Conservation (phyloP, 352 stramenopile species). For the Plasmopara viticola region DNA sequence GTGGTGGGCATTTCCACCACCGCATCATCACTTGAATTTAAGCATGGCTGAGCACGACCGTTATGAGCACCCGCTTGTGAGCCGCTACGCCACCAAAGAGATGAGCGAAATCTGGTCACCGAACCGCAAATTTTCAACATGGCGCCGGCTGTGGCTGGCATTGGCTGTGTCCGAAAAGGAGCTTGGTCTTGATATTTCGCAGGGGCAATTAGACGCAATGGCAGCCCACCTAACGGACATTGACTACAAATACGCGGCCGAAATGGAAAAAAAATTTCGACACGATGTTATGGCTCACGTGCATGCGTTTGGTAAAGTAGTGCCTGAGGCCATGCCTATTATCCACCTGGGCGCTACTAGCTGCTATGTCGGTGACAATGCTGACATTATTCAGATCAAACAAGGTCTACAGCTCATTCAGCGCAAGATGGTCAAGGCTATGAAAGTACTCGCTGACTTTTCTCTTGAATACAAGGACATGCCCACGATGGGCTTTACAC, state of each 20-base stretch:
- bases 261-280: conserved; percentile 98
- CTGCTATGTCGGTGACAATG: conserved; percentile 99
- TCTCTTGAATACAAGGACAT: conserved; percentile 93
- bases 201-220: conserved; percentile 98
- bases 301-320: conserved; percentile 96
- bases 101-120: conserved; percentile 99
- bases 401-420: conserved; percentile 94
- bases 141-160: conserved; percentile 97
- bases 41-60: conserved; percentile 51
- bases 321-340: conserved; percentile 95
- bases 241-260: conserved; percentile 95
- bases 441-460: conserved; percentile 94
- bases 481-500: conserved; percentile 97
- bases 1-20: neutral
- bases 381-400: conserved; percentile 97
- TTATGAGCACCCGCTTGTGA: conserved; percentile 88
- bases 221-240: conserved; percentile 93
- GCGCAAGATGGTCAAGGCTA: conserved; percentile 96
- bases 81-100: conserved; percentile 97
- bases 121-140: conserved; percentile 98
- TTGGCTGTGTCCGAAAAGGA: conserved; percentile 96
- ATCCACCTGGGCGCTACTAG: conserved; percentile 98
- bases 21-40: neutral
- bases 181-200: conserved; percentile 94
- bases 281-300: conserved; percentile 99